phyloP scores from a whole-genome alignment of 1,284 basidiomycete genomes.

The Sanghuangporus baumii region DNA sequence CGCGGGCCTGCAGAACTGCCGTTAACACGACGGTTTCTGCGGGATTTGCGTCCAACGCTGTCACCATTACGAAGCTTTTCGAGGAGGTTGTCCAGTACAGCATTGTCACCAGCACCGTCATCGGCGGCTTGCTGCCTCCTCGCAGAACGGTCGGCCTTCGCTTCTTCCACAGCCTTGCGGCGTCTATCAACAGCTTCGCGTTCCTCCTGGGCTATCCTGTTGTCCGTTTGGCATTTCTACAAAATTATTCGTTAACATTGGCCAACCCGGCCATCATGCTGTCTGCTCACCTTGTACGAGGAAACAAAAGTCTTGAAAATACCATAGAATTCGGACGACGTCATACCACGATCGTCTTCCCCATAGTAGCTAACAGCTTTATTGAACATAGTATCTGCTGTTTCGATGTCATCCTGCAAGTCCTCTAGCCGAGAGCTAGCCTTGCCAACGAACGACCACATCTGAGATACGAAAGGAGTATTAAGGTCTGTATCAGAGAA shows the following conservation, averaged over 20 bases:
- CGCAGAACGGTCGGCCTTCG: conserved; percentile 51
- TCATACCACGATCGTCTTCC: conserved; percentile 81
- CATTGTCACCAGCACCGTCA: conserved; percentile 50
- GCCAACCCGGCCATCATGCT: conserved; percentile 19
- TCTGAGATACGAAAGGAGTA: conserved; percentile 80
- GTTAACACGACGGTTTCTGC: conserved; percentile 40
- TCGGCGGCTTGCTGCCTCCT: conserved; percentile 36
- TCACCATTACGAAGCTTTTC: conserved; percentile 71
- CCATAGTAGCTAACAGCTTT: conserved; percentile 88
- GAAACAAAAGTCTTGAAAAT: conserved; percentile 94
- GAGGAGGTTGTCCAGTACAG: conserved; percentile 68
- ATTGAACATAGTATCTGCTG: conserved; percentile 74
- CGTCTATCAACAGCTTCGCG: conserved; percentile 59
- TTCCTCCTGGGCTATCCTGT: conserved; percentile 64
- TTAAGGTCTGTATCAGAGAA: conserved; percentile 66
- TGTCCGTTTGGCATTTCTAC: conserved; percentile 83
- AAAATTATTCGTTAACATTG: conserved; percentile 8
- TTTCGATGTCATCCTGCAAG: conserved; percentile 78
- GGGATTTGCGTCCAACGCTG: conserved; percentile 51
- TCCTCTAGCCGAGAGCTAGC: conserved; percentile 74
- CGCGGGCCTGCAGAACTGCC: conserved; percentile 27
- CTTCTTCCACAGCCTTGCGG: conserved; percentile 57
- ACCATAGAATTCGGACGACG: conserved; percentile 86
- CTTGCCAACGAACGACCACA: conserved; percentile 82
- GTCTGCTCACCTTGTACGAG: conserved; percentile 68